Conservation (phyloP, 495 filamentous ascomycete species). For the Xylaria sp. region DNA sequence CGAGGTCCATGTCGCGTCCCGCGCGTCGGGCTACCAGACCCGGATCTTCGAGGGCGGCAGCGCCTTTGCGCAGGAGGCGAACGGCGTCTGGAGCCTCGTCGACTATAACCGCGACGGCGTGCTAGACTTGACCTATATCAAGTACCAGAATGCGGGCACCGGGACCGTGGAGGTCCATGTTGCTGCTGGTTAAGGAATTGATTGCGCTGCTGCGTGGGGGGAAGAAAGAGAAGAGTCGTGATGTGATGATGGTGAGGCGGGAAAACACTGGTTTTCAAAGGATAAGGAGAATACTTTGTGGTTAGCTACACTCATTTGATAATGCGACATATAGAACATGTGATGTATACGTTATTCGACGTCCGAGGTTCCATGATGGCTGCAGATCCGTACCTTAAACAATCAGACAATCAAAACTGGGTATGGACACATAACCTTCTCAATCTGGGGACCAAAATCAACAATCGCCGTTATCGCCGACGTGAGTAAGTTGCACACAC, state of each 20-base stretch:
- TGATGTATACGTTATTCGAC: not conserved
- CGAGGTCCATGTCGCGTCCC: conserved; percentile 13
- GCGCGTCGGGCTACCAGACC: conserved; percentile 1
- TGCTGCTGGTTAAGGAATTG: conserved; percentile 15
- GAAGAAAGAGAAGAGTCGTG: not conserved
- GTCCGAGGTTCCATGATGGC: not conserved
- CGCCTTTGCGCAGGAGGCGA: conserved; percentile 14
- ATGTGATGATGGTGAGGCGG: not conserved
- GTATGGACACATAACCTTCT: not conserved
- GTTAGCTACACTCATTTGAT: not conserved
- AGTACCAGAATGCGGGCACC: conserved; percentile 17
- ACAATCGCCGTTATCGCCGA: no score
- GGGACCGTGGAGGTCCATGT: conserved; percentile 20
- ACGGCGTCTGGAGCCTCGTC: conserved; percentile 18
- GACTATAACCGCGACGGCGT: not conserved
- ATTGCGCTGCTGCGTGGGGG: not conserved
- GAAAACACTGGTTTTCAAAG: not conserved
- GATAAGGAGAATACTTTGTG: not conserved
- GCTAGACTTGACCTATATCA: conserved; percentile 20
- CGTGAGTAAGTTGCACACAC: not conserved
- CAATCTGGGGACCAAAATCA: not conserved
- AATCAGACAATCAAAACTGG: not conserved
- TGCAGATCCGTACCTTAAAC: not conserved
- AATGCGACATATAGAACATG: not conserved
- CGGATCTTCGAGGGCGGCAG: conserved; percentile 18